A percentile compares a stretch with the other conserved stretches of the same genome.
Conservation (phyloP, 306 rosid genomes). For the Clitoria ternatea region DNA sequence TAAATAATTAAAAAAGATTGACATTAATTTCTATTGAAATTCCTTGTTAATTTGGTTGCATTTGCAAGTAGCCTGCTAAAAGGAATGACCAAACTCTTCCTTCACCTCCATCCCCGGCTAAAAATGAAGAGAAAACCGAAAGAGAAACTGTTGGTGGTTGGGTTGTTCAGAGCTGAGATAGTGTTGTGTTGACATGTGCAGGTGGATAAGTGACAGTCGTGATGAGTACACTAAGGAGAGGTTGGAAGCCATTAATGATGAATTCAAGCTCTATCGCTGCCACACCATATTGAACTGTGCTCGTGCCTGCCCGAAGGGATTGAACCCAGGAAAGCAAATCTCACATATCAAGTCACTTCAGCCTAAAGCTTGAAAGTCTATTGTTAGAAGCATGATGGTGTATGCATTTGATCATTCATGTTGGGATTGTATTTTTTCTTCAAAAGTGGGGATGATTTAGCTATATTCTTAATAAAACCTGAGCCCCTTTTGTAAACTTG, state of each 20-base stretch:
- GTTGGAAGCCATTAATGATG: constrained; percentile 84
- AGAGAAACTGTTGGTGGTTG: not conserved
- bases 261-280: constrained; percentile 98
- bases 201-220: constrained; percentile 99
- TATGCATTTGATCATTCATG: constrained; percentile 26
- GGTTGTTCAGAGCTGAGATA: constrained; percentile 3
- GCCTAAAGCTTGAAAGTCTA: constrained; percentile 24
- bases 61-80: not conserved
- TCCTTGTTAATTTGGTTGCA: not conserved
- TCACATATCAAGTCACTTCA: constrained; percentile 70
- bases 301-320: constrained; percentile 95
- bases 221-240: constrained; percentile 92
- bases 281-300: constrained; percentile 98
- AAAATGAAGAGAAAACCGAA: not conserved
- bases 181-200: constrained; percentile 27
- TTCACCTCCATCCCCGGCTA: not conserved
- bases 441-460: constrained; percentile 26
- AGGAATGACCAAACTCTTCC: not conserved
- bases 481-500: constrained; percentile 41
- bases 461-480: constrained; percentile 47
- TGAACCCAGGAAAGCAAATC: constrained; percentile 97
- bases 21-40: not conserved
- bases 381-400: constrained; percentile 32
- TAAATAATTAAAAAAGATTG: not conserved
- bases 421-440: constrained; percentile 34